Percentiles rank a stretch among this genome's conserved stretches.
Evolutionary conservation across 768 basidiomycete species (phyloP).

Genomic region (Tylopilus cervinicoccineus): DNA sequence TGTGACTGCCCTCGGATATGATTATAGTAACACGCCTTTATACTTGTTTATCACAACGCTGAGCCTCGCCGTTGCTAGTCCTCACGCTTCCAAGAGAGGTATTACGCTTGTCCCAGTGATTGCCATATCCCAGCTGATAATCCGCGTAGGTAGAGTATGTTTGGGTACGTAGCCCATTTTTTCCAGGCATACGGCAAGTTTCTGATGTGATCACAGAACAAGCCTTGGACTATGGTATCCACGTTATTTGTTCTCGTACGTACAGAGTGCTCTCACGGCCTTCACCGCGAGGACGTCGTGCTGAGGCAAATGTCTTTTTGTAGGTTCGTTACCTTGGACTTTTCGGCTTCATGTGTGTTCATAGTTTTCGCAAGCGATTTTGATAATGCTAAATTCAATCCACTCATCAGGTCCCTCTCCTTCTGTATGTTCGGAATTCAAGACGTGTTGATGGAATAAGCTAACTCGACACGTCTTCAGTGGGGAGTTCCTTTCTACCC

Average conservation of each 20-base stretch:
- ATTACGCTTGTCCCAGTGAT: too few relatives aligned
- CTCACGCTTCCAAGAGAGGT: too few relatives aligned
- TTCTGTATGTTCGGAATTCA: neutral
- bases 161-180: neutral
- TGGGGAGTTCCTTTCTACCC: neutral
- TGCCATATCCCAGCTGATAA: too few relatives aligned
- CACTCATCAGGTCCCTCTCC: neutral
- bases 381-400: neutral
- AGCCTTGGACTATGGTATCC: neutral
- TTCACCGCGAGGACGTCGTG: too few relatives aligned
- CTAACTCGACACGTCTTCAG: neutral
- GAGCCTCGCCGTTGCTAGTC: too few relatives aligned
- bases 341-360: neutral
- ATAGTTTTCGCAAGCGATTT: neutral
- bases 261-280: neutral
- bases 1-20: too few relatives aligned
- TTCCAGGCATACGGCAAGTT: neutral
- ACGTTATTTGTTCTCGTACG: neutral
- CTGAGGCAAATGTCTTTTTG: neutral
- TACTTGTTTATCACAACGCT: too few relatives aligned
- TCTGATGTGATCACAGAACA: neutral
- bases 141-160: neutral
- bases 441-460: neutral
- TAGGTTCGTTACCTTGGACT: conserved; percentile 5
- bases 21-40: too few relatives aligned